Evolutionary conservation across 2,329 filamentous ascomycete genomes (phyloP).

Genomic region (Epichloe sp.): DNA sequence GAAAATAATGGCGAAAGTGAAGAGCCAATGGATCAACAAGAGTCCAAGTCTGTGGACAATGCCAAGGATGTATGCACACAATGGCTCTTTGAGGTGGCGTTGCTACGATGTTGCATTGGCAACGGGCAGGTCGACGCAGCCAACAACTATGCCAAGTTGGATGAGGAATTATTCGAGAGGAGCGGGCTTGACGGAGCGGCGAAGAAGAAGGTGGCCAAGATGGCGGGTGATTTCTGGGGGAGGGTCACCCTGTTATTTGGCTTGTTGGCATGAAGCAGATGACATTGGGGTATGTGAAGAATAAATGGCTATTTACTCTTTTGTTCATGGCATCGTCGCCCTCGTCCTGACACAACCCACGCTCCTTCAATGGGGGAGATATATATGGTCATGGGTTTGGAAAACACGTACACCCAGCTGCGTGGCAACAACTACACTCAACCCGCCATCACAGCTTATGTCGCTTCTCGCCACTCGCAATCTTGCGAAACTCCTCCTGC

Average conservation of each 20-base stretch:
- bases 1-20: neutral
- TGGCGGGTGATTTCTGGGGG: constrained; percentile 69
- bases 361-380: too few relatives aligned
- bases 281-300: neutral
- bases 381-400: too few relatives aligned
- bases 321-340: too few relatives aligned
- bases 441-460: constrained; percentile 61
- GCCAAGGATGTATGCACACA: constrained; percentile 39
- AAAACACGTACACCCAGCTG: too few relatives aligned
- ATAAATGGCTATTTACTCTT: neutral
- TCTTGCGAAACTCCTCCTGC: constrained; percentile 75
- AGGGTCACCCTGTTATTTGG: constrained; percentile 72
- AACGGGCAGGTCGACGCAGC: constrained; percentile 11
- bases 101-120: constrained; percentile 35
- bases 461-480: constrained; percentile 79
- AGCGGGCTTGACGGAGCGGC: constrained; percentile 36
- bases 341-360: too few relatives aligned
- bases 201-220: constrained; percentile 43
- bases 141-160: constrained; percentile 29
- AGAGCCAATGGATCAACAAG: neutral
- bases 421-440: neutral
- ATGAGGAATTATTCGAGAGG: constrained; percentile 29
- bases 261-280: constrained; percentile 39
- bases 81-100: constrained; percentile 46
- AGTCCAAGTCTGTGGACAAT: constrained; percentile 11